Conservation (phyloP, 2,329 filamentous ascomycete genomes). For the Epichloe festucae region DNA sequence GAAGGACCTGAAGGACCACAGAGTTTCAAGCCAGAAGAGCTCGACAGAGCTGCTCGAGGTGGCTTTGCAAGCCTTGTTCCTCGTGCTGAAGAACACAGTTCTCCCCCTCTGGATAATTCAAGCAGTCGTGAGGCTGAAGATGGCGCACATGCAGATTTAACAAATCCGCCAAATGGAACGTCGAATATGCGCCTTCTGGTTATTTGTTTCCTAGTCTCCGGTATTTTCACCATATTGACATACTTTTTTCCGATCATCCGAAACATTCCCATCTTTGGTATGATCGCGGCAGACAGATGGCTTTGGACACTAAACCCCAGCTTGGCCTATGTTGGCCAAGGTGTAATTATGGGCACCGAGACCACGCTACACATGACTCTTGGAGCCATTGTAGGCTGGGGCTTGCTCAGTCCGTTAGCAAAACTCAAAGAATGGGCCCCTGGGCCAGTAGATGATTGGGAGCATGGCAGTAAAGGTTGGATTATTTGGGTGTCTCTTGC, state of each 20-base stretch:
- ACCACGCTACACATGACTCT: constrained; percentile 94
- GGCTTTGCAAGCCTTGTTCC: constrained; percentile 31
- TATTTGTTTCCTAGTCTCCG: constrained; percentile 45
- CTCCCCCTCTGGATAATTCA: background rate
- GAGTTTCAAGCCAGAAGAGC: constrained; percentile 19
- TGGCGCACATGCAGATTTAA: background rate
- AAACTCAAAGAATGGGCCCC: constrained; percentile 82
- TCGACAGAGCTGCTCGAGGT: constrained; percentile 24
- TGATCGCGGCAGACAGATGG: constrained; percentile 63
- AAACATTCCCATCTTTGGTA: constrained; percentile 76
- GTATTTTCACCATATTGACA: constrained; percentile 62
- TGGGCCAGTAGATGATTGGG: constrained; percentile 78
- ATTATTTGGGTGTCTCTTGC: constrained; percentile 94
- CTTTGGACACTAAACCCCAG: constrained; percentile 95
- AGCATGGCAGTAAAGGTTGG: constrained; percentile 90
- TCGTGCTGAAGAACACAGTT: constrained; percentile 10
- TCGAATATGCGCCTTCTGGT: constrained; percentile 42
- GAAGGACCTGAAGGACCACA: constrained; percentile 25
- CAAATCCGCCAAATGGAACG: constrained; percentile 19
- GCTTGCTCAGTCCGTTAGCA: constrained; percentile 74
- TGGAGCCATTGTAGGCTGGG: constrained; percentile 84
- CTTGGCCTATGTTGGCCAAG: constrained; percentile 93
- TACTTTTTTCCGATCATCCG: constrained; percentile 84
- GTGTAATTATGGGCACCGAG: constrained; percentile 94
- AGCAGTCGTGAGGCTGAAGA: background rate